Base-by-base conservation (phyloP, 2,329 filamentous ascomycete species). In the Fusarium globosum region DNA sequence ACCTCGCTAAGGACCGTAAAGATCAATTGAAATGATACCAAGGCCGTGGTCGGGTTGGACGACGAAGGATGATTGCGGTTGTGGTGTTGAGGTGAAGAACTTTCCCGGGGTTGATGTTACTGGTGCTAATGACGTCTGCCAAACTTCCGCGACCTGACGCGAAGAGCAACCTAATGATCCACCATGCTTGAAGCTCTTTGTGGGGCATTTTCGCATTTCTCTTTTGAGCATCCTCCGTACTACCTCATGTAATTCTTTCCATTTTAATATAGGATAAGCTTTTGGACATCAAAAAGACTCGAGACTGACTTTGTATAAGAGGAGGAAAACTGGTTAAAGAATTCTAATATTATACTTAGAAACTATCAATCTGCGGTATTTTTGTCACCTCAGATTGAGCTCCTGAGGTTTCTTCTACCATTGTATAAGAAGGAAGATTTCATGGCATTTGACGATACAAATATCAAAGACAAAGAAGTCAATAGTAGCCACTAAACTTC, bases 71-170 rank as follows among this genome's bases (percentile, higher is more conserved):
- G 48, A 38, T 46, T 55, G 30, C 20, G 46, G 33, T 60, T 68
- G 56, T 57, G 51, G 66, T 62, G 66, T 65, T 62, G 38, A 66
- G 62, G 48, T 57, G 65, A 76, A 75, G 75, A 77, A 64, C 69
- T 64, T 76, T 74, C 55, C 60, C 36, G 15, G 41, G 21, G 35
- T 46, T 52, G 52, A 43, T 66, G 56, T 60, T 74, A 61, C 68
- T 46, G 51, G 38, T 41, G 38, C 65, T 49, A 65, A 72, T 78
- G 75, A 78, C 74, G 77, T 78, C 73, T 71, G 68, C 58, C 49
- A 62, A 72, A 73, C 68, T 71, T 73, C 65, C 58, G 57, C 72
- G 67, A 52, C 49, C n/a, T 52, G 49, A 55, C 46, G 59, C 58
- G 58, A 62, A 69, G 36, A 30, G 49, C 49, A 52, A 36, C 33